These are phyloP conservation scores for Kentomonas sorsogonicus DNA, from an alignment of 208 protist genomes.

Conservation along the genomic window DNA sequence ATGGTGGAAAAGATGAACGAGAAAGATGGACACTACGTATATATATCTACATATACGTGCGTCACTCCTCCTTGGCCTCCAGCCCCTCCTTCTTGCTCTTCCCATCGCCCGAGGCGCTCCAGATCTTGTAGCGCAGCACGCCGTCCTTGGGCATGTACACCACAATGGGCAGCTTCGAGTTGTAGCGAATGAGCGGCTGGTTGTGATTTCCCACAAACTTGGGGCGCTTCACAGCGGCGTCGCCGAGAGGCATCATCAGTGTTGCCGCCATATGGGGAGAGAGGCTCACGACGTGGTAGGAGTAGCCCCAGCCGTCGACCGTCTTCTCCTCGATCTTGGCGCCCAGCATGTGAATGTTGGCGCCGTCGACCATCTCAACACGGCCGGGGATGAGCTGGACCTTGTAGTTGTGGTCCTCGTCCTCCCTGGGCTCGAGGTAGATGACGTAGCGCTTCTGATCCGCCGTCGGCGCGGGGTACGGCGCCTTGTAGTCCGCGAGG, in stretches of 20 bases:
- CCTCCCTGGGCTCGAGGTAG: constrained; percentile 47
- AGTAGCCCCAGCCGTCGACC: constrained; percentile 56
- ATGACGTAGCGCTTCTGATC: constrained; percentile 66
- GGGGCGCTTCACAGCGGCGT: constrained; percentile 21
- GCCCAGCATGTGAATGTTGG: constrained; percentile 30
- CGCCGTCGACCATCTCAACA: constrained; percentile 35
- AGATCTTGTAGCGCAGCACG: constrained; percentile 48
- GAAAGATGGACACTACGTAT: too few species aligned
- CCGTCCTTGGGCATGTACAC: constrained; percentile 43
- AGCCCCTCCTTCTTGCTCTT: constrained; percentile 22
- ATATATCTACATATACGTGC: constrained; percentile 20
- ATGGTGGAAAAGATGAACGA: not conserved
- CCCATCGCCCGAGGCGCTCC: constrained; percentile 17
- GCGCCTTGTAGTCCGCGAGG: constrained; percentile 50
- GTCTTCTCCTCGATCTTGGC: constrained; percentile 44
- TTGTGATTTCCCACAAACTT: constrained; percentile 23
- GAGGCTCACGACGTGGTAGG: constrained; percentile 33
- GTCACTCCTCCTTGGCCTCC: constrained; percentile 14
- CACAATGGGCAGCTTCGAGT: constrained; percentile 53
- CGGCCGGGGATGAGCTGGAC: constrained; percentile 62
- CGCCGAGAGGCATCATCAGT: constrained; percentile 31
- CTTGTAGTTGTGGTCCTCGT: constrained; percentile 35
- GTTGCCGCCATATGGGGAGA: constrained; percentile 23
- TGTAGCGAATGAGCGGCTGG: constrained; percentile 29
- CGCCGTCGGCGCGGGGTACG: constrained; percentile 49